Conservation (phyloP, 371 early-diverging fungal species). For the Actinomortierella wolfii region DNA sequence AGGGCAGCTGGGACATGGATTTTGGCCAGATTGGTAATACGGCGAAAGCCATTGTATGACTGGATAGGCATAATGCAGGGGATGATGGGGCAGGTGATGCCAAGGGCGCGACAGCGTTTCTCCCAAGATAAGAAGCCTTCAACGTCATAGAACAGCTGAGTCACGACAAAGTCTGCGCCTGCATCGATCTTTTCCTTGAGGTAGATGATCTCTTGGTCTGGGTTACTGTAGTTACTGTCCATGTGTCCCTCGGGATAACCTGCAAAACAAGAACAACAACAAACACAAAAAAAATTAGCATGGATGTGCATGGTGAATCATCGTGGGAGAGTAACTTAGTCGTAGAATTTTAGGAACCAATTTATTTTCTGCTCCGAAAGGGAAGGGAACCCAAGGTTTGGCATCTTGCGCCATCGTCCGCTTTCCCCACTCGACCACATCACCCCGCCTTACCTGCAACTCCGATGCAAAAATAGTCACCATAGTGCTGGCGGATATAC, state of each 20-base stretch:
- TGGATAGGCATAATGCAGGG: conserved; percentile 97
- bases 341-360: neutral
- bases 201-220: conserved; percentile 60
- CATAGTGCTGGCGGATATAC: conserved; percentile 85
- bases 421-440: neutral
- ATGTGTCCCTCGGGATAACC: conserved; percentile 95
- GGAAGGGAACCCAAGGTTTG: neutral
- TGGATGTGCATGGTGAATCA: neutral
- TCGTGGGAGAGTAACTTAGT: neutral
- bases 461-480: conserved; percentile 94
- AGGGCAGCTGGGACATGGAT: conserved; percentile 79
- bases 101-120: conserved; percentile 64
- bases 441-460: conserved; percentile 71
- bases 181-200: conserved; percentile 88
- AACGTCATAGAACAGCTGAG: conserved; percentile 92
- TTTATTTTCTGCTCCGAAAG: too few relatives aligned
- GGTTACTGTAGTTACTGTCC: conserved; percentile 56
- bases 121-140: conserved; percentile 81
- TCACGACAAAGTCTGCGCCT: conserved; percentile 94
- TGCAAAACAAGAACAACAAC: conserved; percentile 6
- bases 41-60: conserved; percentile 85
- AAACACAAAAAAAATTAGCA: neutral
- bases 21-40: conserved; percentile 84
- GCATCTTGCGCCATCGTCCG: conserved; percentile 27
- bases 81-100: conserved; percentile 86